These are phyloP conservation scores for Plantago coronopus DNA, from an alignment of 305 asterid species.

Conservation along the genomic window DNA sequence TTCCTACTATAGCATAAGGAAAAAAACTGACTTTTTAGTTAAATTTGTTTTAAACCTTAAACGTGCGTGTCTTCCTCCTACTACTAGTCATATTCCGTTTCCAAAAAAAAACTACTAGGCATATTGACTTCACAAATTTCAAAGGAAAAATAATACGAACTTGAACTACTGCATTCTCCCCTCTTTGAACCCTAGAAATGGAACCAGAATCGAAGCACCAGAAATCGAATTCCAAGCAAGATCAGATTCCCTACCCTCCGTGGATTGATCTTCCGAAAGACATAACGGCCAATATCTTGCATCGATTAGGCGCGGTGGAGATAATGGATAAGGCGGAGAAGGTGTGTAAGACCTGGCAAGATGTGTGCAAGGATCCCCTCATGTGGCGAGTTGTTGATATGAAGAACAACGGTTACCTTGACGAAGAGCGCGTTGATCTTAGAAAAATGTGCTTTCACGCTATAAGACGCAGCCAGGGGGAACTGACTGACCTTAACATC, in stretches of 20 bases:
- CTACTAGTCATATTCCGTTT: no score
- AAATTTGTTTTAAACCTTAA: no score
- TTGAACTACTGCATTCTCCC: no score
- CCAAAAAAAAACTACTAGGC: no score
- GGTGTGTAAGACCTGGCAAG: conserved; percentile 18
- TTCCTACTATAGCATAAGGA: no score
- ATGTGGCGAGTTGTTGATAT: conserved; percentile 26
- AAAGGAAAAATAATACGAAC: no score
- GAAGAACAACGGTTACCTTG: background rate
- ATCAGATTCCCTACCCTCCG: background rate
- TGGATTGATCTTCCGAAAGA: conserved; percentile 18
- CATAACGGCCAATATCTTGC: conserved; percentile 13
- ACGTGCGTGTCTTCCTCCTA: no score
- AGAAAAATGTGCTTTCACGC: conserved; percentile 17
- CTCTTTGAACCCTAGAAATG: no score
- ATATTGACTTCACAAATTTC: no score
- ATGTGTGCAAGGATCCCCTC: conserved; percentile 19
- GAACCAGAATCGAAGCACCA: no score
- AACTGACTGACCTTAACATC: conserved; percentile 16
- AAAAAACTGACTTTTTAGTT: no score
- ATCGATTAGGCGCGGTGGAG: conserved; percentile 1
- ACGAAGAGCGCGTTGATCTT: background rate
- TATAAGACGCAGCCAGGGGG: conserved; percentile 27
- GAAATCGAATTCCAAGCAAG: no score
- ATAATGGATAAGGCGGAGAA: background rate